Base-by-base conservation (phyloP, 2,329 filamentous ascomycete species). In the Exophiala phaeomuriformis region DNA sequence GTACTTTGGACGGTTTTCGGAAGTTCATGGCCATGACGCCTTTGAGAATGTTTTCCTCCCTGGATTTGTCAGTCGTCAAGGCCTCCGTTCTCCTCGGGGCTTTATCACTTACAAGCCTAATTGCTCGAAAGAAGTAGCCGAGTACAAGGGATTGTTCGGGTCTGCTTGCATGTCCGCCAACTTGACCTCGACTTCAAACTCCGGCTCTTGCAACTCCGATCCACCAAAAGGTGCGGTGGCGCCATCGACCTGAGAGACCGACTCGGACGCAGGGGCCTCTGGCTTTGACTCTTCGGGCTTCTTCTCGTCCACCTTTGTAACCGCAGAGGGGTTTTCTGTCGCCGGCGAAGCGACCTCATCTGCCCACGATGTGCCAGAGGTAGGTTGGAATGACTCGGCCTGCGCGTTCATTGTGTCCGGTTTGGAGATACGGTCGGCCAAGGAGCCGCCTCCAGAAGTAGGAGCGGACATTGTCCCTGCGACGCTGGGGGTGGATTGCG, bases 1-100 rank as follows among this genome's bases (percentile, higher is more conserved):
- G 93, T 61, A 98, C 95, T 75, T 98, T 98, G 52, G 93, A 97
- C 0, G 93, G 93, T 71, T 94, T 95, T 66, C 84, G 80, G 76
- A 96, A 97, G 72, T 86, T 86, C 79, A 97, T 86, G 50, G 81
- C 77, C 44, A 83, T 76, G 32, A 96, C 78, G 45, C 89, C 90
- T 61, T 88, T 82, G 50, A 90, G 79, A 60, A 97, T 86, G 36
- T 61, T 55, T 19, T 57, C 55, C 44, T 53, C 49, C 37, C 60
- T 62, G 49, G 3, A n/a, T n/a, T 46, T 2, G 53, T 55, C 49
- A 55, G 53, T 12, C 19, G 19, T 19, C 19, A 29, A 30, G 8
- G 9, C 2, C 3, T 19, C 12, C 3, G 12, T 10, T 12, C 19
- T 8, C n/a, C 7, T 10, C 27, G 5, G 12, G 9, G 3, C 9